A percentile compares a stretch with the other conserved stretches of the same genome.
Conservation (phyloP, 495 filamentous ascomycete genomes). For the Geopyxis carbonaria region DNA sequence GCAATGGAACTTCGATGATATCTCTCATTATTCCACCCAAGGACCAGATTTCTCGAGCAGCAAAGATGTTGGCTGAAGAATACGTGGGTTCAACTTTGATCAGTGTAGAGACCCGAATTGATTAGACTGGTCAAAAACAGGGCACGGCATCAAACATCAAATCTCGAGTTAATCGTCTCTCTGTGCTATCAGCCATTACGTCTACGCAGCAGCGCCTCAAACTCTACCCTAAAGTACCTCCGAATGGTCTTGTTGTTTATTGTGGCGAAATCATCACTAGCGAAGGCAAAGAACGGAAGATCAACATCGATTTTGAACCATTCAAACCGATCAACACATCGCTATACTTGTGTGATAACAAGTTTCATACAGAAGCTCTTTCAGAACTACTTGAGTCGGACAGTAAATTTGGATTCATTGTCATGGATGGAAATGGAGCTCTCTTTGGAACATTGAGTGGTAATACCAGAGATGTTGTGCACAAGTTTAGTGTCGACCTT, state of each 20-base stretch:
- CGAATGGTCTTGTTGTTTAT: constrained; percentile 94
- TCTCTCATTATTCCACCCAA: constrained; percentile 97
- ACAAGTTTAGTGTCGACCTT: constrained; percentile 92
- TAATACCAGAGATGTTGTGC: constrained; percentile 90
- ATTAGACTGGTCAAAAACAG: constrained; percentile 33
- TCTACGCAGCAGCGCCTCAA: constrained; percentile 98
- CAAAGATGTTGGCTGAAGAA: constrained; percentile 99
- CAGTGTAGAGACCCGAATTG: too few species aligned
- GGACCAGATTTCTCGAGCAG: constrained; percentile 88
- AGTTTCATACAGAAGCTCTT: constrained; percentile 95
- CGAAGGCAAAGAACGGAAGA: constrained; percentile 96
- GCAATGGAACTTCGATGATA: constrained; percentile 97
- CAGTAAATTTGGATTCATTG: constrained; percentile 97
- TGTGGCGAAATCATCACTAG: constrained; percentile 99
- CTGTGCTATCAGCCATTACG: constrained; percentile 91
- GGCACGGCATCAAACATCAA: constrained; percentile 99
- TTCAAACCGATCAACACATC: constrained; percentile 99
- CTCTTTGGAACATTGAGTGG: constrained; percentile 92
- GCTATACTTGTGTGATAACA: constrained; percentile 97
- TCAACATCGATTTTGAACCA: constrained; percentile 98
- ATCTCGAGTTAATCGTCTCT: constrained; percentile 94
- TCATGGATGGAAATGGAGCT: constrained; percentile 98
- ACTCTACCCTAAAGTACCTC: constrained; percentile 93
- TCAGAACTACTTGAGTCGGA: constrained; percentile 94
- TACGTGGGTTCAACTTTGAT: too few species aligned